phyloP scores from a whole-genome alignment of 768 basidiomycete genomes.

The Phallus indusiatus region DNA sequence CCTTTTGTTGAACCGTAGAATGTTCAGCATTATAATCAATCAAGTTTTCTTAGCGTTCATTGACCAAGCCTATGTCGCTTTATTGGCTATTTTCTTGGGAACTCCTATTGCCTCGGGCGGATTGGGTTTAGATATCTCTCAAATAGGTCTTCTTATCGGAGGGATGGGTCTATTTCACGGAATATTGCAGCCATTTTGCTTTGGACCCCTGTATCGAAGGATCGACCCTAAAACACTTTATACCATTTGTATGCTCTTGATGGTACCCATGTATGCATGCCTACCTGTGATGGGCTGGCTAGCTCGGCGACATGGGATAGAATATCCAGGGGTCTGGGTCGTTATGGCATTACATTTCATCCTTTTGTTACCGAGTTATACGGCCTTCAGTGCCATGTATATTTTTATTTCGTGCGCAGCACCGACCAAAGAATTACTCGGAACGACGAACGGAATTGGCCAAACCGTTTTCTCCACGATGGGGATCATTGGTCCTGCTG shows the following conservation, averaged over 20 bases:
- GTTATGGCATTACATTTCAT: conserved; percentile 13
- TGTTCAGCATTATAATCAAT: neutral
- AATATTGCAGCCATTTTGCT: conserved; percentile 28
- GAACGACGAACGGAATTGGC: neutral
- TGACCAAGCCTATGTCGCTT: conserved; percentile 28
- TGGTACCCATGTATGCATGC: conserved; percentile 29
- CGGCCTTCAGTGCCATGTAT: conserved; percentile 9
- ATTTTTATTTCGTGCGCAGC: neutral
- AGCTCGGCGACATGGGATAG: conserved; percentile 31
- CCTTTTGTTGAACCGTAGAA: conserved; percentile 27
- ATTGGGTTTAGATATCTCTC: conserved; percentile 24
- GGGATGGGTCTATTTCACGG: conserved; percentile 28
- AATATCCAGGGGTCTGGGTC: conserved; percentile 38
- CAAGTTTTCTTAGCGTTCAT: conserved; percentile 21
- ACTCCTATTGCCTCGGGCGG: conserved; percentile 32
- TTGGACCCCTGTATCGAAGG: conserved; percentile 25
- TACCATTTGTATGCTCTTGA: neutral
- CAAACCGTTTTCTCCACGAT: neutral
- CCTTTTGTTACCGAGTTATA: conserved; percentile 8
- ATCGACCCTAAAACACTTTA: conserved; percentile 23
- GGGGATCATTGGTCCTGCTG: neutral
- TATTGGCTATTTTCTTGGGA: conserved; percentile 30
- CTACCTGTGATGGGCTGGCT: conserved; percentile 17
- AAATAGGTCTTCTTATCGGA: conserved; percentile 30
- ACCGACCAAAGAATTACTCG: neutral